Percentiles rank a stretch among this genome's conserved stretches.
Conservation (phyloP, 768 basidiomycete species). For the Tylopilus rubrobrunneus region DNA sequence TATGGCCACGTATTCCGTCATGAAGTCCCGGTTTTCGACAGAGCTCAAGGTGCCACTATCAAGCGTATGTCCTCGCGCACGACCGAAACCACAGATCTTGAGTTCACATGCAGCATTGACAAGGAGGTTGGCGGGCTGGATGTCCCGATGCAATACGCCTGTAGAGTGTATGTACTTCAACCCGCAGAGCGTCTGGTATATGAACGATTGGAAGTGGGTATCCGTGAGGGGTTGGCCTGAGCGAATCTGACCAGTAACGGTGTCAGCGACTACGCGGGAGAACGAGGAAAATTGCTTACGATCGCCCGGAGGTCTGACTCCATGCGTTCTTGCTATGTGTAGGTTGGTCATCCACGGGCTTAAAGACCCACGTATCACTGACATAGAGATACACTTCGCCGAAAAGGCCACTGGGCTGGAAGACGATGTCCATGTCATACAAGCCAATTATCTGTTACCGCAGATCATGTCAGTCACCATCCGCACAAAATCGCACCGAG, state of each 20-base stretch:
- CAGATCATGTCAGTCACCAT: too few species aligned
- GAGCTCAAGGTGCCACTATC: conserved; percentile 70
- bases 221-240: conserved; percentile 87
- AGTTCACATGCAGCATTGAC: conserved; percentile 98
- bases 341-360: too few species aligned
- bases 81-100: conserved; percentile 98
- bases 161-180: conserved; percentile 98
- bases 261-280: too few species aligned
- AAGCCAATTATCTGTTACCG: conserved; percentile 79
- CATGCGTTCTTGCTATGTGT: conserved; percentile 91
- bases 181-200: conserved; percentile 98
- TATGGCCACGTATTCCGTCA: conserved; percentile 99
- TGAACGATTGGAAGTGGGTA: conserved; percentile 92
- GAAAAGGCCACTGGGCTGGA: conserved; percentile 86
- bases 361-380: conserved; percentile 27
- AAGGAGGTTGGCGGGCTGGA: conserved; percentile 91
- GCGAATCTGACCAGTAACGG: conserved; percentile 47
- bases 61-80: conserved; percentile 80
- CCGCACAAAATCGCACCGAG: not conserved
- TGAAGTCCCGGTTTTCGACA: conserved; percentile 87
- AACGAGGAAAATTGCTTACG: conserved; percentile 41
- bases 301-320: conserved; percentile 99
- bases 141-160: conserved; percentile 91
- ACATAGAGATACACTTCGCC: conserved; percentile 96
- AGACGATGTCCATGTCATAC: conserved; percentile 98